phyloP scores from a whole-genome alignment of 192 early-diverging fungal genomes.

The Entomortierella chlamydospora region DNA sequence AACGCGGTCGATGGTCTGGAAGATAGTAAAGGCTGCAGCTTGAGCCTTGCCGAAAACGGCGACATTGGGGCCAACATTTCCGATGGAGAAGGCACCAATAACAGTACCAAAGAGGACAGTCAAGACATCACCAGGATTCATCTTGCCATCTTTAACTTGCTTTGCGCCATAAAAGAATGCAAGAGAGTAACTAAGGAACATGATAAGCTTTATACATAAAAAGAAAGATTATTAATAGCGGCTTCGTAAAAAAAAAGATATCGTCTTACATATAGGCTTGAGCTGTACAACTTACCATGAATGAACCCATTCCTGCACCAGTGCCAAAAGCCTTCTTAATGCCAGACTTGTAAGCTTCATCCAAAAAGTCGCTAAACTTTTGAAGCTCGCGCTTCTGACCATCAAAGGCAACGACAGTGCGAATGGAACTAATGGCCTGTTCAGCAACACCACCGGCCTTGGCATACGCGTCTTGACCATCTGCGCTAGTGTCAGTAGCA shows the following conservation, averaged over 20 bases:
- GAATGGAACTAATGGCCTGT: slow-evolving; percentile 84
- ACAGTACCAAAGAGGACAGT: slow-evolving; percentile 84
- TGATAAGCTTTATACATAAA: slow-evolving; percentile 44
- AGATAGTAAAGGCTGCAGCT: slow-evolving; percentile 87
- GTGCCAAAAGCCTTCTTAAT: slow-evolving; percentile 69
- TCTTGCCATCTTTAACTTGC: slow-evolving; percentile 62
- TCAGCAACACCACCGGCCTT: slow-evolving; percentile 87
- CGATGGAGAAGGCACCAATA: slow-evolving; percentile 70
- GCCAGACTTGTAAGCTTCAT: slow-evolving; percentile 70
- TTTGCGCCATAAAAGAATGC: slow-evolving; percentile 87
- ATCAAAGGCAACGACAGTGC: slow-evolving; percentile 91
- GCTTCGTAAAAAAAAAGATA: neutral
- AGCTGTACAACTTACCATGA: slow-evolving; percentile 58
- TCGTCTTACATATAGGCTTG: no score
- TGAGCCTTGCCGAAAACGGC: slow-evolving; percentile 76
- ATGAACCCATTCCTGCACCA: slow-evolving; percentile 76
- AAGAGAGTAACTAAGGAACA: slow-evolving; percentile 82
- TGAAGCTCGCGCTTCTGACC: slow-evolving; percentile 75
- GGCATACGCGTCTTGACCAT: slow-evolving; percentile 79
- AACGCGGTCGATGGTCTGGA: slow-evolving; percentile 82
- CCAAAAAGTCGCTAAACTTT: slow-evolving; percentile 58
- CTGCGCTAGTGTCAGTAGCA: slow-evolving; percentile 55
- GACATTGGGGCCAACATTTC: slow-evolving; percentile 74
- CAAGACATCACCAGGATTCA: slow-evolving; percentile 66
- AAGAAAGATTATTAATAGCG: neutral